These are phyloP conservation scores for Ceratocystis lukuohia DNA, from an alignment of 2,329 filamentous ascomycete species.

Conservation along the genomic window DNA sequence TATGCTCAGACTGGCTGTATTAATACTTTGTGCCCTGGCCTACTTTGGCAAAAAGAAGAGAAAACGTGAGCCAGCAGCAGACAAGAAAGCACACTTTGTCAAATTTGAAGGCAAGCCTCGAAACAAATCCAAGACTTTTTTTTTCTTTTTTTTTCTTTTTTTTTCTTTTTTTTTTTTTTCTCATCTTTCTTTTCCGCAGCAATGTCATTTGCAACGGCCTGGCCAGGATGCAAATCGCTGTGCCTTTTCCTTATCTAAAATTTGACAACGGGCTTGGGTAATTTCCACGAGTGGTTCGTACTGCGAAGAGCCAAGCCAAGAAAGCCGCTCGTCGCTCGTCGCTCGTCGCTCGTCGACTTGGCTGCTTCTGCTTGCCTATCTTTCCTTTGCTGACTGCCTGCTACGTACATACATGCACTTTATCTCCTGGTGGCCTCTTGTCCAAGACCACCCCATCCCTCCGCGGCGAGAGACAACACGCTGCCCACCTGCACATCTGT, in stretches of 20 bases:
- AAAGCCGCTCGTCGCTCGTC: too few species aligned
- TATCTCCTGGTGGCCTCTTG: neutral
- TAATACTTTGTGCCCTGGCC: neutral
- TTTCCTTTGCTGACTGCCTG: neutral
- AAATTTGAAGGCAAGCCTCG: neutral
- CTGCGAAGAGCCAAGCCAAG: neutral
- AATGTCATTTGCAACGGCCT: neutral
- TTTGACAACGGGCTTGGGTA: neutral
- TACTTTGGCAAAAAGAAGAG: neutral
- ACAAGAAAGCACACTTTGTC: neutral
- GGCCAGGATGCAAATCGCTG: neutral
- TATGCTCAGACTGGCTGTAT: neutral
- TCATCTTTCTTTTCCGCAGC: neutral
- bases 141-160: neutral
- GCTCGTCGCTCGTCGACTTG: too few species aligned
- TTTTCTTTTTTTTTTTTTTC: neutral
- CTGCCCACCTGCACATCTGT: neutral
- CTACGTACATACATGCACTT: neutral
- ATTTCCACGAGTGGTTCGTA: neutral
- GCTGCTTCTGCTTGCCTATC: neutral
- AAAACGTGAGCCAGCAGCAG: neutral
- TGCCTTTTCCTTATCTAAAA: neutral
- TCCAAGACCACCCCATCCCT: neutral
- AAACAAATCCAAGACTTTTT: neutral
- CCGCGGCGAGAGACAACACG: too few species aligned